Base-by-base conservation (phyloP, 129 eudicot species). In the Deinandra increscens region DNA sequence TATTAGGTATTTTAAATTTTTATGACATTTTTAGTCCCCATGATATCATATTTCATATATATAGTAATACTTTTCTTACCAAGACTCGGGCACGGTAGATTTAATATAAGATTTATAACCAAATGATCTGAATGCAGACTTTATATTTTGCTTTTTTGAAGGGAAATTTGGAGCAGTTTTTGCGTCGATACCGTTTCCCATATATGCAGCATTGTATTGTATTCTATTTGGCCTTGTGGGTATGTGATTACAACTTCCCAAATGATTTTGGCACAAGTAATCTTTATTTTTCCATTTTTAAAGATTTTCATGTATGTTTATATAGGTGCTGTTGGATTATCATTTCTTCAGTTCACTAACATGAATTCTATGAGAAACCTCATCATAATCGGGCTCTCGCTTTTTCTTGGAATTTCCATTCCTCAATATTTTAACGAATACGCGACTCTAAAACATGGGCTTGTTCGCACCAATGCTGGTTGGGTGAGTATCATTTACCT, bases 291-390 rank as follows among this genome's bases (percentile, higher is more conserved):
- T 7, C 64, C 3, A 6, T 79, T 15, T 51, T 60, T 14, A 26
- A 37, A 56, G 17, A 14, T 33, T 50, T 66, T 29, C 67, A 29
- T 53, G 4, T 22, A 43, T 68, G 50, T 54, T 36, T 38, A 23
- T 67, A 81, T 86, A 94, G 99, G 93, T 76, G 90, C 93, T 2
- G 97, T 94, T 60, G 99, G 99, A 53, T 77, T 94, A 71, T 94
- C 97, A 51, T 94, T 94, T 81, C 93, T 94, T 39, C 99, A 94
- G 77, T 94, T 94, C 86, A 94, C 99, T 1, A 94, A 94, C 81
- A 85, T 94, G 99, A 94, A 94, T 70, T 89, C 93, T n/a, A 94
- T 94, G 99, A 87, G 99, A 79, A 94, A 90, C 76, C 97, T 94
- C 64, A 48, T 87, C 51, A 94, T 94, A 67, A 94, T 93, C 4